These are phyloP conservation scores for Pyricularia grisea DNA, from an alignment of 2,329 filamentous ascomycete genomes.

Conservation along the genomic window DNA sequence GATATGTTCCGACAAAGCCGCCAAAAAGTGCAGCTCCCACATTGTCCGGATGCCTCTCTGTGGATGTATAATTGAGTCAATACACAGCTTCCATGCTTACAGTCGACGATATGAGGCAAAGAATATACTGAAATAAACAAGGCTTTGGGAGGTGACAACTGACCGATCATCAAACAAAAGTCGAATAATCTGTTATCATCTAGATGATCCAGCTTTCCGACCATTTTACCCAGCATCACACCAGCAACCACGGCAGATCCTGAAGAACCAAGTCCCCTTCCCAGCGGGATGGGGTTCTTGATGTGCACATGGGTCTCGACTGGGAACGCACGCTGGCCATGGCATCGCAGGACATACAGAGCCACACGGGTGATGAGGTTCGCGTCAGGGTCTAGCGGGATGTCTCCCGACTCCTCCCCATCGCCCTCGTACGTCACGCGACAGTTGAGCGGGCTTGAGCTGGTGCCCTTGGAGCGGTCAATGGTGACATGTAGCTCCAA, in stretches of 20 bases:
- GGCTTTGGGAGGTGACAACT: slow-evolving; percentile 12
- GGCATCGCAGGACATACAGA: slow-evolving; percentile 88
- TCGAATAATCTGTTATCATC: slow-evolving; percentile 79
- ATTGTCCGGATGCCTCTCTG: slow-evolving; percentile 84
- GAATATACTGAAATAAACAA: neutral
- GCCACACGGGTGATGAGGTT: slow-evolving; percentile 94
- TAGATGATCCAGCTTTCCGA: slow-evolving; percentile 66
- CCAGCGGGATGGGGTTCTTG: slow-evolving; percentile 88
- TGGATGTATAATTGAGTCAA: slow-evolving; percentile 5
- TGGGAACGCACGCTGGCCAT: slow-evolving; percentile 78
- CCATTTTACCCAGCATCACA: slow-evolving; percentile 85
- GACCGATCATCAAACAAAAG: slow-evolving; percentile 94
- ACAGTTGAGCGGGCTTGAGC: slow-evolving; percentile 68
- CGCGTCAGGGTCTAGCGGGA: slow-evolving; percentile 72
- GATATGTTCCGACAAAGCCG: slow-evolving; percentile 92
- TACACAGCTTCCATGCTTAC: neutral
- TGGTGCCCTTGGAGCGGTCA: slow-evolving; percentile 41
- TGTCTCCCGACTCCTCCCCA: slow-evolving; percentile 59
- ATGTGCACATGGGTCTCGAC: slow-evolving; percentile 85
- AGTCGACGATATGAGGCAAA: neutral
- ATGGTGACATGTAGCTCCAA: slow-evolving; percentile 81
- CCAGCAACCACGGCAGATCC: slow-evolving; percentile 93
- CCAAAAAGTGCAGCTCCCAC: slow-evolving; percentile 92
- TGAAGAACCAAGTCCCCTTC: slow-evolving; percentile 87
- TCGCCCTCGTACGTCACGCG: slow-evolving; percentile 83